Conservation (phyloP, 2,329 filamentous ascomycete species). For the Teratosphaeria destructans region DNA sequence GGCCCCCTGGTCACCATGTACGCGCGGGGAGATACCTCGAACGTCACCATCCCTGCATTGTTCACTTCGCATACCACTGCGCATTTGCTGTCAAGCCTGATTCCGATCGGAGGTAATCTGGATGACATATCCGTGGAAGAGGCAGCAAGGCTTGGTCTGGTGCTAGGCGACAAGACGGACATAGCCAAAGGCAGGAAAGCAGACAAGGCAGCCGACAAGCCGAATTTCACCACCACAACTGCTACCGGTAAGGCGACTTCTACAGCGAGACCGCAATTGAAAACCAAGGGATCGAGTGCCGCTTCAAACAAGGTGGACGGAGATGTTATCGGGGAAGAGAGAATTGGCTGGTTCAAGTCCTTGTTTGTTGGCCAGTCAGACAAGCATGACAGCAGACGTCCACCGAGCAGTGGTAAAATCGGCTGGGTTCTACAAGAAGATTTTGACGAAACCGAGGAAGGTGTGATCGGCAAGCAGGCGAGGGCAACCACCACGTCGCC, state of each 20-base stretch:
- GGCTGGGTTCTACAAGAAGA: conserved; percentile 64
- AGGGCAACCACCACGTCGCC: conserved; percentile 16
- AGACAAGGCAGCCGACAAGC: conserved; percentile 9
- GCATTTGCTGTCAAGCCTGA: conserved; percentile 78
- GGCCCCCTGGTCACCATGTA: conserved; percentile 95
- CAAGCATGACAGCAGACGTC: conserved; percentile 44
- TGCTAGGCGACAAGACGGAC: conserved; percentile 13
- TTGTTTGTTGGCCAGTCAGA: conserved; percentile 23
- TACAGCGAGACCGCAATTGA: conserved; percentile 9
- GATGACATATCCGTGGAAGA: conserved; percentile 52
- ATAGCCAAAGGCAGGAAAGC: conserved; percentile 5
- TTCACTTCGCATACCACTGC: conserved; percentile 95
- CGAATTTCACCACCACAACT: conserved; percentile 19
- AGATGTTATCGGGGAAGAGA: conserved; percentile 1
- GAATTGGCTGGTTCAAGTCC: conserved; percentile 35
- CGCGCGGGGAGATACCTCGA: conserved; percentile 89
- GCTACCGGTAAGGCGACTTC: conserved; percentile 6
- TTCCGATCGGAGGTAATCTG: conserved; percentile 58
- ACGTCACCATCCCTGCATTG: conserved; percentile 83
- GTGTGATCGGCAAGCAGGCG: conserved; percentile 10
- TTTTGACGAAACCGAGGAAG: conserved; percentile 49
- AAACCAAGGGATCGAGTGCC: conserved; percentile 1
- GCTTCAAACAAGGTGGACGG: background rate
- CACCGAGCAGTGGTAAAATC: conserved; percentile 61
- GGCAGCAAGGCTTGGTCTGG: conserved; percentile 39